Conservation (phyloP, 257 asterid genomes). For the Ocimum tenuiflorum region DNA sequence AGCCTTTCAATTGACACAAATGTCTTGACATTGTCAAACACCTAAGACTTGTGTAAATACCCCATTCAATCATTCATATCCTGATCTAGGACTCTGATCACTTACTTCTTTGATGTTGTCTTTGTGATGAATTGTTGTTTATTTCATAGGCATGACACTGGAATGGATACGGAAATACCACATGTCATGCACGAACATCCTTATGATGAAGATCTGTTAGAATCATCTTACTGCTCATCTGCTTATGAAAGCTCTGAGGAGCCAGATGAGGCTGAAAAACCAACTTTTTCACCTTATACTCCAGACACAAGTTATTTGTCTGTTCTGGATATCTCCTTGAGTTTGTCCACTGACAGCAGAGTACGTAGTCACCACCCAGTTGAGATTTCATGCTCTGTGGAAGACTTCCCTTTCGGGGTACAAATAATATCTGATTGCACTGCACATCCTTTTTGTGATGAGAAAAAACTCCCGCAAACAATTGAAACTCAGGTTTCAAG, state of each 20-base stretch:
- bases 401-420: slow-evolving; percentile 20
- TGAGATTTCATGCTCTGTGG: slow-evolving; percentile 31
- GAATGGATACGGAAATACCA: slow-evolving; percentile 36
- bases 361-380: slow-evolving; percentile 25
- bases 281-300: slow-evolving; percentile 14
- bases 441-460: slow-evolving; percentile 19
- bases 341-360: slow-evolving; percentile 31
- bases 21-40: slow-evolving; percentile 15
- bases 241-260: slow-evolving; percentile 50
- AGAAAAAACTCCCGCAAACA: slow-evolving; percentile 17
- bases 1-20: neutral
- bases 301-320: slow-evolving; percentile 50
- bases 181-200: slow-evolving; percentile 40
- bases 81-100: slow-evolving; percentile 4
- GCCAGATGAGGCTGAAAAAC: slow-evolving; percentile 41
- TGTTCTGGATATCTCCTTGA: slow-evolving; percentile 53
- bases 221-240: slow-evolving; percentile 65
- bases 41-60: neutral
- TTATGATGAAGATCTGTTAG: slow-evolving; percentile 48
- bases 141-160: slow-evolving; percentile 35
- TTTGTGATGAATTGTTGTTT: slow-evolving; percentile 9
- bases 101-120: slow-evolving; percentile 10
- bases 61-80: neutral
- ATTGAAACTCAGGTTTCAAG: slow-evolving; percentile 27
- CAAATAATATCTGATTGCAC: slow-evolving; percentile 25